Evolutionary conservation across 2,329 filamentous ascomycete genomes (phyloP).

Genomic region (Fusarium sp.): DNA sequence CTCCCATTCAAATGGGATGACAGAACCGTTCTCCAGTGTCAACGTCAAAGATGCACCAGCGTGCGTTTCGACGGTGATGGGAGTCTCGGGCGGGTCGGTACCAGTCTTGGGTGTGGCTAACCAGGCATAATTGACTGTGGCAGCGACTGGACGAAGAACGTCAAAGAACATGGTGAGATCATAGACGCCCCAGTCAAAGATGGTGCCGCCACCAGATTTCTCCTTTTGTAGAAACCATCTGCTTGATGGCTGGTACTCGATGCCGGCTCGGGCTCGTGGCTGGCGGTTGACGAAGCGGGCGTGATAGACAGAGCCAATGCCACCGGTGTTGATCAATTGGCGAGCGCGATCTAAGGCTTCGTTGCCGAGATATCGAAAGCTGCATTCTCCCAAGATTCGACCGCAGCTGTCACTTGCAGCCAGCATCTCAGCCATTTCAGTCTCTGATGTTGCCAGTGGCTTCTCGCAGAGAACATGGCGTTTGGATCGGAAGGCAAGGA

Average conservation of each 20-base stretch:
- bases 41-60: constrained; percentile 15
- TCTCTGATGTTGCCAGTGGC: constrained; percentile 23
- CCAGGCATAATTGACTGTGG: constrained; percentile 23
- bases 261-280: constrained; percentile 24
- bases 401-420: constrained; percentile 11
- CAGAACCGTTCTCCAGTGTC: constrained; percentile 13
- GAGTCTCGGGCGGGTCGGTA: constrained; percentile 5
- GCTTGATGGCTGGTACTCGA: constrained; percentile 27
- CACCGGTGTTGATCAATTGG: constrained; percentile 14
- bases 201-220: constrained; percentile 21
- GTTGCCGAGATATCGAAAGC: constrained; percentile 28
- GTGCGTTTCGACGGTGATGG: constrained; percentile 22
- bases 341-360: constrained; percentile 13
- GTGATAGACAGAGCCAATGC: constrained; percentile 20
- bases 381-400: constrained; percentile 20
- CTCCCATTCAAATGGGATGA: constrained; percentile 22
- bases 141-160: constrained; percentile 19
- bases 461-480: constrained; percentile 30
- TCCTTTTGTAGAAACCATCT: constrained; percentile 23
- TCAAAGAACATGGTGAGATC: constrained; percentile 30
- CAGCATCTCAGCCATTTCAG: constrained; percentile 20
- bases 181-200: constrained; percentile 29
- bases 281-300: constrained; percentile 25
- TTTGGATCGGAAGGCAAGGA: constrained; percentile 16
- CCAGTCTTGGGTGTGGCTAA: constrained; percentile 16